A percentile compares a stretch with the other conserved stretches of the same genome.
Conservation (phyloP, 78 protist genomes). For the Emiliania huxleyi region DNA sequence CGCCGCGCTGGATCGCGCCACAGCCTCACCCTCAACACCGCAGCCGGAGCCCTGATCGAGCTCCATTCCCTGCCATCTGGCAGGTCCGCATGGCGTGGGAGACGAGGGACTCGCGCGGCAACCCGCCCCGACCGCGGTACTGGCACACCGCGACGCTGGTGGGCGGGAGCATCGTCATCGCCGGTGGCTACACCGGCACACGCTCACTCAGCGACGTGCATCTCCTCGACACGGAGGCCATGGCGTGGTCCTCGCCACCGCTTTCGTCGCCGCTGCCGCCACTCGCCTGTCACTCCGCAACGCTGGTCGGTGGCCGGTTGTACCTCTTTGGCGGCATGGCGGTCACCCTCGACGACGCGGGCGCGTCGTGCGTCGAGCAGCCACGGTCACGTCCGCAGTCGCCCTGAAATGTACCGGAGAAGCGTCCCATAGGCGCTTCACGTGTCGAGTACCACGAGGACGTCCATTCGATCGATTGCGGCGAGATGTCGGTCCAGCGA, state of each 20-base stretch:
- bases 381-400: no score
- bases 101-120: neutral
- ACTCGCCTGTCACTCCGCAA: neutral
- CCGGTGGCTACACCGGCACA: neutral
- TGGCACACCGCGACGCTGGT: neutral
- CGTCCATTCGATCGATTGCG: neutral
- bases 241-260: neutral
- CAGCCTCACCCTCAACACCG: no score
- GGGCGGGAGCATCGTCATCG: neutral
- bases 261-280: no score
- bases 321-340: neutral
- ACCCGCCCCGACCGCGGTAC: neutral
- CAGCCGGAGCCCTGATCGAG: no score
- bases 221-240: neutral
- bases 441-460: neutral
- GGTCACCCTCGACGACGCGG: neutral
- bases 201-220: neutral
- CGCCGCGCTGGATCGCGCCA: no score
- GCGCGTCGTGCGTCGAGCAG: neutral
- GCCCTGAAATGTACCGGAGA: no score
- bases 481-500: neutral
- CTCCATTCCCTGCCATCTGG: no score
- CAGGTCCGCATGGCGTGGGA: slow-evolving; percentile 10
- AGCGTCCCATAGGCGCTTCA: no score
- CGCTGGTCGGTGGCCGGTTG: neutral